phyloP scores from a whole-genome alignment of 306 rosid species.

The apple (Malus domestica) region DNA sequence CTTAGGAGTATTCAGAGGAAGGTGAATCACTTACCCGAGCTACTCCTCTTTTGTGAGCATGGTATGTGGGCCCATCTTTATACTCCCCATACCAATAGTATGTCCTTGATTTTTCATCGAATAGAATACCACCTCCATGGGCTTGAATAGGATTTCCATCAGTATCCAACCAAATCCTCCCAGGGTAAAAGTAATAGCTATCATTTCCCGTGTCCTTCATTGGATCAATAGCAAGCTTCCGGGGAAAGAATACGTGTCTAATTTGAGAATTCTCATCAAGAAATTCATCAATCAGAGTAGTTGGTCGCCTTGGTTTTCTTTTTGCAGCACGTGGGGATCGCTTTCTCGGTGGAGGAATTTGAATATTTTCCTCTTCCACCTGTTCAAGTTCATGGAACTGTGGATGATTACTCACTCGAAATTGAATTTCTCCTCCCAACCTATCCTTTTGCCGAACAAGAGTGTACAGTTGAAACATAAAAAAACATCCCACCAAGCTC shows the following conservation, averaged over 20 bases:
- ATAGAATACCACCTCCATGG: constrained; percentile 91
- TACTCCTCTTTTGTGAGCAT: constrained; percentile 72
- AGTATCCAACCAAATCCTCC: constrained; percentile 89
- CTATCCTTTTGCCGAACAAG: constrained; percentile 32
- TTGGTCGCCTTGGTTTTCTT: constrained; percentile 61
- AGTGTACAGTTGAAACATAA: constrained; percentile 55
- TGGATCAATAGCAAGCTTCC: constrained; percentile 58
- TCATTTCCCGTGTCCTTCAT: constrained; percentile 39
- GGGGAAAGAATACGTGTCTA: constrained; percentile 72
- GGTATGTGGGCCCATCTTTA: constrained; percentile 92
- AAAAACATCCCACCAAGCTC: constrained; percentile 76
- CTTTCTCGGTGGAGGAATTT: constrained; percentile 88
- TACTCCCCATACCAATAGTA: constrained; percentile 99
- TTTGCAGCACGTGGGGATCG: constrained; percentile 89
- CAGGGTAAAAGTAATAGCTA: constrained; percentile 68
- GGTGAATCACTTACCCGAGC: constrained; percentile 69
- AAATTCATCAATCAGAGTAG: constrained; percentile 85
- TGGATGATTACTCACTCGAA: constrained; percentile 38
- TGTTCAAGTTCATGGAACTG: constrained; percentile 69
- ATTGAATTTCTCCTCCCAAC: constrained; percentile 25
- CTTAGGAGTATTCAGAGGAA: constrained; percentile 2
- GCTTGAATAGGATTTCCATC: constrained; percentile 93
- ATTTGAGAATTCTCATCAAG: constrained; percentile 90
- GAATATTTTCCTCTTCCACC: constrained; percentile 74
- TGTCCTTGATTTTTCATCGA: constrained; percentile 54